Base-by-base conservation (phyloP, 2,329 filamentous ascomycete species). In the Emmonsia crescens region DNA sequence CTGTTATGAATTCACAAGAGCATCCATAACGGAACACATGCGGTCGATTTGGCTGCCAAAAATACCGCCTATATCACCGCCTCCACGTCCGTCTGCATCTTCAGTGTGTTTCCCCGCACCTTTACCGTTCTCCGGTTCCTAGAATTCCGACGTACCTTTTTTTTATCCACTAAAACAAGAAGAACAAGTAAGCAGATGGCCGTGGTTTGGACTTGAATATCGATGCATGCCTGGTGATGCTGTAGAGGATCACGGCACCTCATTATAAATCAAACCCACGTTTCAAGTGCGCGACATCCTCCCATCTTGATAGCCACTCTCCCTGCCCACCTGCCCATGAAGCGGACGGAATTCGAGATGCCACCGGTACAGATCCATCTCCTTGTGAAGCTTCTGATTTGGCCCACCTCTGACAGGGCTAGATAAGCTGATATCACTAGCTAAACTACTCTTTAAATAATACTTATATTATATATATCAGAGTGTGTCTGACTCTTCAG, bases 11-110 rank as follows among this genome's bases (percentile, higher is more conserved):
- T 36, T 31, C 21, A 44, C 59, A 16, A 57, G 51, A 55, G 56
- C 42, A 49, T 52, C 62, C n/a, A 61, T 63, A 46, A 63, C 59
- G 19, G 33, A 60, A n/a, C 36, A 61, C 16, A 61, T 61, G 62
- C 31, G n/a, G 59, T 33, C 24, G 24, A 36, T 55, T 46, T 60
- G 46, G 59, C 51, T 61, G 16, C 59, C 44, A 62, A 64, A 49
- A 62, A 59, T 27, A 36, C 31, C 33, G 10, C 6, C n/a, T 36
- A 21, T 24, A 36, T 36, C 27, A 33, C 19, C 49, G 49, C 49
- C 49, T 52, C 49, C 49, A 31, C 27, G 49, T 33, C 49, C 49
- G 14, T 52, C 49, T 5, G 49, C 16, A 52, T 52, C 49, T 52
- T 33, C 49, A 52, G 49, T 52, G 49, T 52, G 49, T 52, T 52